Base-by-base conservation (phyloP, 202 grass and related monocot genomes). In the Hordeum pubiflorum region DNA sequence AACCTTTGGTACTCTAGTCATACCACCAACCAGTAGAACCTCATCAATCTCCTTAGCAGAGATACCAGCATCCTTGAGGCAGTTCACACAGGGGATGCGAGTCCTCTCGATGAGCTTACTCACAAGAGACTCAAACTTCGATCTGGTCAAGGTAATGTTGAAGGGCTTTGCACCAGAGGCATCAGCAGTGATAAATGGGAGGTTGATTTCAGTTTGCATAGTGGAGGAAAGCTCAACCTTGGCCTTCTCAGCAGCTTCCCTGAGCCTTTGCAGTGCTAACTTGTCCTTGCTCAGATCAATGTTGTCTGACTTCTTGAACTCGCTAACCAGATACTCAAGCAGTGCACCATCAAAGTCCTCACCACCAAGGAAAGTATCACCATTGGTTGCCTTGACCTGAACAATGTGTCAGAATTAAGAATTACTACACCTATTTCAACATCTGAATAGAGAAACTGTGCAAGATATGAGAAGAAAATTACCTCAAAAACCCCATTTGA, bases 401-500 rank as follows among this genome's bases (percentile, higher is more conserved):
- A 72, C n/a, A n/a, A n/a, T n/a, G n/a, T n/a, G n/a, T n/a, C n/a
- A n/a, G n/a, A n/a, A n/a, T n/a, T n/a, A n/a, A n/a, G n/a, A n/a
- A n/a, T n/a, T n/a, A n/a, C n/a, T n/a, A n/a, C n/a, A n/a, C n/a
- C n/a, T n/a, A n/a, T n/a, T n/a, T n/a, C n/a, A n/a, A n/a, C n/a
- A n/a, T n/a, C n/a, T n/a, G n/a, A n/a, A n/a, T n/a, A n/a, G n/a
- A n/a, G n/a, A n/a, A n/a, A n/a, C n/a, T n/a, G n/a, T n/a, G n/a
- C n/a, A n/a, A n/a, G n/a, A n/a, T n/a, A n/a, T n/a, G n/a, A n/a
- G n/a, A n/a, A n/a, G n/a, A n/a, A n/a, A n/a, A n/a, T n/a, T 87
- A 97, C 94, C 94, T 97, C 94, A 87, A 97, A 97, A 76, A 97
- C 94, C 34, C 94, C 94, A 87, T 94, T 92, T 23, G 91, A 97